Evolutionary conservation across 352 stramenopile genomes (phyloP).

Genomic region (Phytopythium vexans): DNA sequence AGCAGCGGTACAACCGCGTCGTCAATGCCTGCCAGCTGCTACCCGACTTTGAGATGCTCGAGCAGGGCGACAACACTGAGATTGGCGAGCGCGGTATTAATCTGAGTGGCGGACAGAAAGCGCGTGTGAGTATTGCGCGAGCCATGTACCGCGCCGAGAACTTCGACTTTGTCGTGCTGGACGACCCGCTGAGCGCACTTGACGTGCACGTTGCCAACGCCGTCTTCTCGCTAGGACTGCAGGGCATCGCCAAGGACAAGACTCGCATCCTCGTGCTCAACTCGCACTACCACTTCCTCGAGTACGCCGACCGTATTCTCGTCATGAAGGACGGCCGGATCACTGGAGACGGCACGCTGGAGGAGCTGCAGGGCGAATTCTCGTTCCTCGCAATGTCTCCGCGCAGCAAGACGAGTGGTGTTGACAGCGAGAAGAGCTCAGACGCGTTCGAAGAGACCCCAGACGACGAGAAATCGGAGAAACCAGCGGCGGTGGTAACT

Average conservation of each 20-base stretch:
- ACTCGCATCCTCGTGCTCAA: constrained; percentile 92
- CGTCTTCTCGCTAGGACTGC: constrained; percentile 89
- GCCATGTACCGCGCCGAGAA: constrained; percentile 80
- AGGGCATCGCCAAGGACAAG: constrained; percentile 39
- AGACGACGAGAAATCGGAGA: no score
- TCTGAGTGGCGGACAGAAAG: constrained; percentile 91
- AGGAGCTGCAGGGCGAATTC: constrained; percentile 19
- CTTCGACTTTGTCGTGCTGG: constrained; percentile 88
- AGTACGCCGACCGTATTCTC: constrained; percentile 43
- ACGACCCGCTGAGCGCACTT: constrained; percentile 92
- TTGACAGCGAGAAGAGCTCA: no score
- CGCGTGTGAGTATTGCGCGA: constrained; percentile 79
- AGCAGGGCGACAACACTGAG: constrained; percentile 88
- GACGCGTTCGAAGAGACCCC: no score
- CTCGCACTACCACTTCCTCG: constrained; percentile 84
- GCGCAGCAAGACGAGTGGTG: background rate
- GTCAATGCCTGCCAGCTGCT: constrained; percentile 71
- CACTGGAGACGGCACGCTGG: constrained; percentile 65
- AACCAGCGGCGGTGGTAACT: no score
- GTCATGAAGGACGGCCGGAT: constrained; percentile 71
- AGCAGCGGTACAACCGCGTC: constrained; percentile 34
- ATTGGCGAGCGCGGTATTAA: constrained; percentile 96
- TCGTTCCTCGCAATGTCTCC: background rate
- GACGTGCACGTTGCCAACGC: constrained; percentile 92
- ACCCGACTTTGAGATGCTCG: constrained; percentile 84